Evolutionary conservation across 768 basidiomycete species (phyloP), one percentile per base, ranked within the genome.

Genomic region (Leccinum disarticulatum): DNA sequence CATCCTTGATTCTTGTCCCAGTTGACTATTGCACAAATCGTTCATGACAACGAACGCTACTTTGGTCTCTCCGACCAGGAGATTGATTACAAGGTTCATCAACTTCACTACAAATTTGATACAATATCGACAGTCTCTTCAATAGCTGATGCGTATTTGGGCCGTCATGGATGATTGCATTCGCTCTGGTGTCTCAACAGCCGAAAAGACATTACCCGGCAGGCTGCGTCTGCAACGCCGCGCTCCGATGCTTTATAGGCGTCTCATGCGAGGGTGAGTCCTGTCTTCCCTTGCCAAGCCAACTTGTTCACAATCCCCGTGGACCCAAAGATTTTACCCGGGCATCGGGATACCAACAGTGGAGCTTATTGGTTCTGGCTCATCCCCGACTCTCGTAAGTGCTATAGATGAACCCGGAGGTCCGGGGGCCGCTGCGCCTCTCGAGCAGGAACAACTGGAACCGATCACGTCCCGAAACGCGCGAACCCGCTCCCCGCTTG

Each of bases 11-110:
- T 30, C 52, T 22, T 48, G 36, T 63, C 54, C 33, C 66, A 95
- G 93, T 83, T 95, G 81, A 93, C 93, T 3, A 95, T 96, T 64
- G 92, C 94, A 10, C 94, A 96, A 75, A 88, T 94, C 53, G 93
- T 96, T 1, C 91, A 92, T 70, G 90, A 95, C 73, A 97, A 97
- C 68, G 94, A 97, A 74, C 82, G 84, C 66, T 85, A 80, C 61
- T 94, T 91, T 66, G 89, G 91, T 15, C 83, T 88, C 58, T 84
- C 85, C 3, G 85, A 91, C 53, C 83, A 84, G 22, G 87, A 92
- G 9, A 89, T 94, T 59, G 82, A 87, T 61, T 73, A 80, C 51
- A 93, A 93, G 80, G 90, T 87, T 28, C 49, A 54, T 59, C 30
- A n/a, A 33, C 25, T 55, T 35, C 36, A 25, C 17, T 28, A 13